These are phyloP conservation scores for Hyphodiscus hymeniophilus DNA, from an alignment of 495 filamentous ascomycete species.

Conservation along the genomic window DNA sequence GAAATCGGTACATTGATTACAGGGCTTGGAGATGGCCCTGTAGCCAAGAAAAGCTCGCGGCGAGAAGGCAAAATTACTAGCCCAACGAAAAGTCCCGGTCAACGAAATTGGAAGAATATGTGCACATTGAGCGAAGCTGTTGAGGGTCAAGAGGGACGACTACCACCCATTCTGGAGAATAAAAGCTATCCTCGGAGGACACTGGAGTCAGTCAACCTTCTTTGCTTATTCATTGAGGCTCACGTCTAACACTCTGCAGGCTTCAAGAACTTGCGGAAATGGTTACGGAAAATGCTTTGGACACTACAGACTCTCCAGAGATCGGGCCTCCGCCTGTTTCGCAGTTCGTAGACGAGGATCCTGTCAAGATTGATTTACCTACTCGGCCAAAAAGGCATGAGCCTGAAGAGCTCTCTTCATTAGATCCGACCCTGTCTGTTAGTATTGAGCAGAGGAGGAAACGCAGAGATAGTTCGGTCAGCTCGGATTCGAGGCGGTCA, in stretches of 20 bases:
- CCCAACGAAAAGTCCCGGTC: constrained; percentile 34
- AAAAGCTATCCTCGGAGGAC: constrained; percentile 67
- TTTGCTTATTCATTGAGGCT: neutral
- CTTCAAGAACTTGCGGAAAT: constrained; percentile 37
- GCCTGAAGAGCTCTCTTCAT: constrained; percentile 10
- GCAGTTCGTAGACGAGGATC: constrained; percentile 53
- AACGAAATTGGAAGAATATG: constrained; percentile 40
- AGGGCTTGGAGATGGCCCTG: constrained; percentile 36
- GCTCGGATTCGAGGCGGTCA: constrained; percentile 1
- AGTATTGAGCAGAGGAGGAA: constrained; percentile 45
- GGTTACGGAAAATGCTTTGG: constrained; percentile 29
- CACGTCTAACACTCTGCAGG: constrained; percentile 26
- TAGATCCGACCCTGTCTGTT: constrained; percentile 26
- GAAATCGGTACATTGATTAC: constrained; percentile 59
- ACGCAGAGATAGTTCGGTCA: constrained; percentile 35
- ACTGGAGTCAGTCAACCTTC: constrained; percentile 50
- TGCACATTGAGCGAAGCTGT: constrained; percentile 34
- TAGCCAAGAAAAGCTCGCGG: constrained; percentile 19
- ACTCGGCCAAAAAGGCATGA: constrained; percentile 7
- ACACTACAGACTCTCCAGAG: constrained; percentile 51
- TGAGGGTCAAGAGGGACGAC: constrained; percentile 51
- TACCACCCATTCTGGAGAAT: constrained; percentile 80
- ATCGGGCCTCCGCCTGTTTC: constrained; percentile 58
- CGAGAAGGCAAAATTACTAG: constrained; percentile 21
- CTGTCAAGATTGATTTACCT: constrained; percentile 45